phyloP scores from a whole-genome alignment of 441 rosid species.

The Macaranga tanarius region DNA sequence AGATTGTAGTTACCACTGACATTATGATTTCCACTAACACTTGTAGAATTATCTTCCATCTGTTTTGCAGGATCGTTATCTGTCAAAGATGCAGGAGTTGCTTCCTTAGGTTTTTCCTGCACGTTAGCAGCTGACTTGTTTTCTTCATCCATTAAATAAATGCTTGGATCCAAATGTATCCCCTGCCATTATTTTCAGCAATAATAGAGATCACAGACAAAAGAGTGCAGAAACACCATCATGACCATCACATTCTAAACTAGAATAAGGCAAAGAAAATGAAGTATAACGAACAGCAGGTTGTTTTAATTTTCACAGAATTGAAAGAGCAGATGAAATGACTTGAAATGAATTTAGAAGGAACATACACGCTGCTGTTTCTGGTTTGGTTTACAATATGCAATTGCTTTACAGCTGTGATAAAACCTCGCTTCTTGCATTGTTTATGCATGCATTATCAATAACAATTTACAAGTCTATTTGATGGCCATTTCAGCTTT shows the following conservation, averaged over 20 bases:
- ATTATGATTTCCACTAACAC: constrained; percentile 32
- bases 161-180: constrained; percentile 96
- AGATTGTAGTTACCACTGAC: constrained; percentile 29
- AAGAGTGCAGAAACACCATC: not conserved
- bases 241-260: constrained; percentile 2
- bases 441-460: not conserved
- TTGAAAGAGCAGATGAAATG: constrained; percentile 9
- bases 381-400: constrained; percentile 4
- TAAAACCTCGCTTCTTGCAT: not conserved
- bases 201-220: constrained; percentile 19
- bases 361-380: not conserved
- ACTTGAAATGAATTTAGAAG: not conserved
- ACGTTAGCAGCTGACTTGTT: constrained; percentile 50
- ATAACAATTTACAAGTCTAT: no score
- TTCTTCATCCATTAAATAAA: constrained; percentile 93
- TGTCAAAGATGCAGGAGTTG: constrained; percentile 30
- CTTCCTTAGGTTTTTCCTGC: constrained; percentile 40
- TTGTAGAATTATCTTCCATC: constrained; percentile 32
- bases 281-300: not conserved
- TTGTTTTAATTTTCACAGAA: not conserved
- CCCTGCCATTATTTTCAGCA: constrained; percentile 56
- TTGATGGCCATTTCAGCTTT: constrained; percentile 7
- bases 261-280: constrained; percentile 2
- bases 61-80: constrained; percentile 32
- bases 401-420: not conserved